Evolutionary conservation across 768 basidiomycete genomes (phyloP), one percentile per base, ranked within the genome.

Genomic region (Boletus sp.): DNA sequence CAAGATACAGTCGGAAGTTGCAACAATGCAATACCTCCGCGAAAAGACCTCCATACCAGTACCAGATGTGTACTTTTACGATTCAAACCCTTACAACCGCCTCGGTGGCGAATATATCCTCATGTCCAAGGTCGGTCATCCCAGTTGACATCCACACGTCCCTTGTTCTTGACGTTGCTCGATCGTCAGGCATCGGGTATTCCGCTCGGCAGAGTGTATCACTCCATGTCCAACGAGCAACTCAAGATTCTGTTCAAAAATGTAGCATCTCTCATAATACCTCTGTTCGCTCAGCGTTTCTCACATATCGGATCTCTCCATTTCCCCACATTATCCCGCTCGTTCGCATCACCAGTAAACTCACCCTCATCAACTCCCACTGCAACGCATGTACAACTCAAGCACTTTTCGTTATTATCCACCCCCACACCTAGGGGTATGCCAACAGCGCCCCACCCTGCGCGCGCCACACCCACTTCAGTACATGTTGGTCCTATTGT

Each of bases 1-100:
- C 59, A 93, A 93, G 74, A 91, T 88, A 4, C 86, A 89, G 68
- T 92, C 90, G 0, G 91, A 93, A 65, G 87, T 91, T 8, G 90
- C 90, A 4, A 93, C 90, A 0, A 84, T 93, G 74, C 78, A 80
- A n/a, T 93, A 85, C 66, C 77, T 93, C 27, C 84, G 87, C 47
- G 76, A 84, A 60, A 77, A 82, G 59, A 88, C 88, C 5, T 71
- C 73, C 51, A 76, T 92, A 21, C 90, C 90, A 1, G 86, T 93
- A 17, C 90, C 91, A 0, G 77, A 72, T 30, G 82, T 93, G 5
- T 88, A 87, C 56, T 81, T 83, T 67, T 86, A 88, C 68, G 89
- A 93, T 62, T 79, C 90, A 1, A 91, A 91, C 64, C 90, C 90
- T 9, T 89, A 83, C 68, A 93, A 93, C 66, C 83, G 87, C 13